Base-by-base conservation (phyloP, 371 early-diverging fungal species). In the Actinomucor elegans region DNA sequence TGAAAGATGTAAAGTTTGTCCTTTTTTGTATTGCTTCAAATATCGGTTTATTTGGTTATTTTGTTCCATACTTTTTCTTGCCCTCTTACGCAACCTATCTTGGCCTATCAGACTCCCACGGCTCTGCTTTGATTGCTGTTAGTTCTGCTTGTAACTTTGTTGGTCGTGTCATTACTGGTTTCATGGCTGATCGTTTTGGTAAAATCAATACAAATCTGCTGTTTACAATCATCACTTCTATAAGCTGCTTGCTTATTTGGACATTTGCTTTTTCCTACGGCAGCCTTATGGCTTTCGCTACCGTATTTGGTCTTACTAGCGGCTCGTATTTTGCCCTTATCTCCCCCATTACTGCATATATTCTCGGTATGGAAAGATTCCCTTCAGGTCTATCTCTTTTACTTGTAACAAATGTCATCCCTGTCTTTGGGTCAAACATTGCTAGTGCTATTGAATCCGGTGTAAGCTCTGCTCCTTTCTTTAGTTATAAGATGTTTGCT, bases 51-150 rank as follows among this genome's bases (percentile, higher is more conserved):
- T 65, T 77, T 34, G 87, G 77, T 5, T 85, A 83, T 47, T 83
- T 85, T 44, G 65, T 84, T 2, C 87, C 87, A 2, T 82, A 77
- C 55, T 84, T 84, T 51, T 79, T 62, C 33, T 41, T 86, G 18
- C 81, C 86, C 5, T 52, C 69, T 3, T 69, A 75, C 51, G 68
- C 66, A 2, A 46, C 61, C 8, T 49, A 59, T 23, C 41, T 64
- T 51, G 76, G 76, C 8, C 28, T 67, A 14, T 55, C 66, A 20
- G 41, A 46, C 7, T 36, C 52, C 1, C 59, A 75, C 45, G 64
- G 76, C 8, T 65, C 72, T 21, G 46, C 62, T 17, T 36, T 62
- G 1, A 51, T 75, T 6, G 59, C 76, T 12, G 64, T 70, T 3
- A 59, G 63, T 9, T 81, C 82, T 8, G 83, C 74, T 5, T 67